Conservation (phyloP, 140 eudicot genomes). For the Oenanthe javanica region DNA sequence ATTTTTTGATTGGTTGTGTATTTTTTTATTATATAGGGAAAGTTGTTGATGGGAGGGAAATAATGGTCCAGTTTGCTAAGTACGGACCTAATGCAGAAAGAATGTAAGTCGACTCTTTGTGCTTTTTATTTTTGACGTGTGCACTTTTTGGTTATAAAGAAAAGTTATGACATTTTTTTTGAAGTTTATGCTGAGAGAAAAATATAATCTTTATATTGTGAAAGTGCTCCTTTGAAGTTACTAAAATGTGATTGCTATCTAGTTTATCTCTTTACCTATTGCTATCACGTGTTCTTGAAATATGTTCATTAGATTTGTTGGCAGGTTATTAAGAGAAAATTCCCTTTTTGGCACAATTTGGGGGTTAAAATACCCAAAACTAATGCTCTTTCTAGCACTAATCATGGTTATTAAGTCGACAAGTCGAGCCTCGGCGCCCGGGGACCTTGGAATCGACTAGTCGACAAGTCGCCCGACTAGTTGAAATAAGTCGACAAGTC, state of each 20-base stretch:
- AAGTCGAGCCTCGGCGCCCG: no score
- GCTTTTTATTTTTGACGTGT: neutral
- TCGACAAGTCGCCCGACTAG: no score
- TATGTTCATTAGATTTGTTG: neutral
- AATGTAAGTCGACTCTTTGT: conserved; percentile 50
- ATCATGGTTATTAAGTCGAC: no score
- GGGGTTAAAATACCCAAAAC: no score
- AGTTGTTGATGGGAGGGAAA: conserved; percentile 98
- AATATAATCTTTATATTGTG: neutral
- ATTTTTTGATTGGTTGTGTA: neutral
- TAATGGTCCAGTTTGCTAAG: conserved; percentile 98
- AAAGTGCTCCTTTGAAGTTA: neutral
- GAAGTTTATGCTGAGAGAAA: no score
- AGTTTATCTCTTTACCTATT: neutral
- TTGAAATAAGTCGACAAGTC: no score
- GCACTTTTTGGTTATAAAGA: neutral
- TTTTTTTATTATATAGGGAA: conserved; percentile 34
- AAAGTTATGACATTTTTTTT: no score
- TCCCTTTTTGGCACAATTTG: no score
- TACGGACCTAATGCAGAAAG: conserved; percentile 94
- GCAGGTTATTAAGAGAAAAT: neutral
- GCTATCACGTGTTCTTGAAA: neutral
- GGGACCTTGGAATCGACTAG: no score
- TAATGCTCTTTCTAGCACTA: neutral
- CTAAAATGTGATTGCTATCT: neutral